Base-by-base conservation (phyloP, 441 rosid species). In the Theobroma grandiflorum region DNA sequence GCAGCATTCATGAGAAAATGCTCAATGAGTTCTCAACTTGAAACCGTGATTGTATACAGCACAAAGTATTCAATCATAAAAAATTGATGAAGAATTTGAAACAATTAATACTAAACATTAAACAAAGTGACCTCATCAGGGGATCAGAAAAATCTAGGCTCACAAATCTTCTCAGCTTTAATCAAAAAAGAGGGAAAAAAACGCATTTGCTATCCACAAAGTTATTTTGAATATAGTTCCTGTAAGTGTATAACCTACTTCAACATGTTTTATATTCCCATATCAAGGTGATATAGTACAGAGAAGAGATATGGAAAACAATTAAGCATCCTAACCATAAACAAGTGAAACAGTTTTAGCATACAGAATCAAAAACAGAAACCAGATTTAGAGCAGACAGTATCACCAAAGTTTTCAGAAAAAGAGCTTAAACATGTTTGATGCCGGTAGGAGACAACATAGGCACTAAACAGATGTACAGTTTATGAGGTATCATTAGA, bases 11-110 rank as follows among this genome's bases (percentile, higher is more conserved):
- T 57, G n/a, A 62, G 53, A 33, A 68, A 64, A 12, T 47, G 62
- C 15, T 26, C 68, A 8, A 58, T n/a, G 47, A 64, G 57, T 79
- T 42, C 59, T 59, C 49, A 81, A 45, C 33, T 47, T 84, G 74
- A 65, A 74, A 62, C 6, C 47, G 26, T 10, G 76, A 73, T 26
- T 66, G 7, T 38, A 73, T 71, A 58, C 49, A 57, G 52, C 66
- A 53, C 43, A 68, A 9, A 43, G 67, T 11, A 43, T 33, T 49
- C 70, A 61, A 78, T 40, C 18, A 58, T 8, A 18, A 62, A 20
- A 33, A 33, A 26, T 14, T 72, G 75, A 52, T 9, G 10, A 4
- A 33, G 33, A 75, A 11, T 63, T 47, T 31, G 22, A 61, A 75
- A 63, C 57, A 62, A 62, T 47, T 31, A 31, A 63, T 63, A 26